Evolutionary conservation across 805 yeast genomes (phyloP).

Genomic region (Teunomyces pallodes): DNA sequence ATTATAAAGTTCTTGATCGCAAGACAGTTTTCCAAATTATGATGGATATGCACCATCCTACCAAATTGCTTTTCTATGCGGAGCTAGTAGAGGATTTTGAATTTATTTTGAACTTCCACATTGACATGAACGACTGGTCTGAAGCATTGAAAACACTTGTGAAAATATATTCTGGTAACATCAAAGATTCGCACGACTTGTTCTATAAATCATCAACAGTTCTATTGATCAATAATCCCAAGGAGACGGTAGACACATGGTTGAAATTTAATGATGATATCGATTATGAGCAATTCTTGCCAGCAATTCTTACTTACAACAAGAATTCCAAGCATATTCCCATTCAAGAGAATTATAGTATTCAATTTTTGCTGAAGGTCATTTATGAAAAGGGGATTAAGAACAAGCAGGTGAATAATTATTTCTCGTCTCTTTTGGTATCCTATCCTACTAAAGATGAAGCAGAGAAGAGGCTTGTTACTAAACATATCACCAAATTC

Average conservation of each 20-base stretch:
- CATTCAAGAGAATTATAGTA: conserved; percentile 56
- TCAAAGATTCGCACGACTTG: conserved; percentile 20
- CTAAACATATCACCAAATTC: conserved; percentile 31
- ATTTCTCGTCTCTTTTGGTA: conserved; percentile 65
- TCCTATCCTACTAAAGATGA: conserved; percentile 26
- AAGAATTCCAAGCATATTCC: conserved; percentile 40
- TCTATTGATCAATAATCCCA: conserved; percentile 65
- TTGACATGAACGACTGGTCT: conserved; percentile 68
- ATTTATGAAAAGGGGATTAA: conserved; percentile 38
- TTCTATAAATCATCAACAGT: conserved; percentile 70
- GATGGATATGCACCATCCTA: conserved; percentile 59
- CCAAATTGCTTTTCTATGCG: conserved; percentile 66
- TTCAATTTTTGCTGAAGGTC: conserved; percentile 59
- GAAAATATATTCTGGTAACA: conserved; percentile 38
- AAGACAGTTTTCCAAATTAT: conserved; percentile 72
- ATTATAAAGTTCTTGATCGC: conserved; percentile 54
- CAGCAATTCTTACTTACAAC: conserved; percentile 72
- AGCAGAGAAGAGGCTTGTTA: conserved; percentile 45
- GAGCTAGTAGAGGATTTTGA: conserved; percentile 64
- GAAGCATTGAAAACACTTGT: conserved; percentile 61
- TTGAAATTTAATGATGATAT: conserved; percentile 47
- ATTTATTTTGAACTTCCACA: conserved; percentile 66
- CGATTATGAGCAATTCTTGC: conserved; percentile 64
- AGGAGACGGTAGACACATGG: conserved; percentile 76
- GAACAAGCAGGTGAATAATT: conserved; percentile 58